Percentiles rank a stretch among this genome's conserved stretches.
phyloP scores from a whole-genome alignment of 805 yeast species.

The Candida quercuum region DNA sequence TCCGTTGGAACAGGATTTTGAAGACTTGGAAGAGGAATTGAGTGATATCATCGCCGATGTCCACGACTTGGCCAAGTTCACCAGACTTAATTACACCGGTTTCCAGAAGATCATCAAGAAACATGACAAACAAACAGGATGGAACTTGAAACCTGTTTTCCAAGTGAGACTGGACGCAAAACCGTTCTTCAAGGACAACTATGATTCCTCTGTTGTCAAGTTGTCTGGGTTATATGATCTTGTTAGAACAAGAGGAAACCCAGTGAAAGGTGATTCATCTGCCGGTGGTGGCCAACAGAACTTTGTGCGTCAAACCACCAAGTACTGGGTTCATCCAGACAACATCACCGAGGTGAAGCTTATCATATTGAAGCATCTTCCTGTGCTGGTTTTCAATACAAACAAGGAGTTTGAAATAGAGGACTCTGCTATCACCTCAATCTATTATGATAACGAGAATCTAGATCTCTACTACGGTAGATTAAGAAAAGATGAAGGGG shows the following conservation, averaged over 20 bases:
- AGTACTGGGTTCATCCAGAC: conserved; percentile 99
- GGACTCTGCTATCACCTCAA: conserved; percentile 95
- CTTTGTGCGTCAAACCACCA: conserved; percentile 97
- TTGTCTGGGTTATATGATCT: conserved; percentile 85
- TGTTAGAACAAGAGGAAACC: conserved; percentile 94
- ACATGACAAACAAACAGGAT: conserved; percentile 86
- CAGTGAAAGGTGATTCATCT: conserved; percentile 88
- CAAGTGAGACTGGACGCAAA: conserved; percentile 89
- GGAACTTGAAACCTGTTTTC: conserved; percentile 84
- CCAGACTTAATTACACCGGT: conserved; percentile 92
- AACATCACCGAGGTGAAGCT: conserved; percentile 94
- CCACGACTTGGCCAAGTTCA: conserved; percentile 91
- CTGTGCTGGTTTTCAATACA: conserved; percentile 93
- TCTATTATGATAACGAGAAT: conserved; percentile 85
- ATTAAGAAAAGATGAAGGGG: conserved; percentile 94
- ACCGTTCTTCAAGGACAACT: conserved; percentile 94
- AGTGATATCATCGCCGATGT: conserved; percentile 94
- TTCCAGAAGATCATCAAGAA: conserved; percentile 95
- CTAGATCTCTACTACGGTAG: conserved; percentile 93
- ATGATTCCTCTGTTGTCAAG: conserved; percentile 83
- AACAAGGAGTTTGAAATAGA: conserved; percentile 93
- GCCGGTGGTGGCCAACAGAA: conserved; percentile 99
- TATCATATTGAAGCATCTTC: conserved; percentile 88
- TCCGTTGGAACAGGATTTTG: conserved; percentile 62
- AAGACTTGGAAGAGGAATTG: conserved; percentile 68